phyloP scores from a whole-genome alignment of 495 filamentous ascomycete genomes.

The Aspergillus heteromorphus region DNA sequence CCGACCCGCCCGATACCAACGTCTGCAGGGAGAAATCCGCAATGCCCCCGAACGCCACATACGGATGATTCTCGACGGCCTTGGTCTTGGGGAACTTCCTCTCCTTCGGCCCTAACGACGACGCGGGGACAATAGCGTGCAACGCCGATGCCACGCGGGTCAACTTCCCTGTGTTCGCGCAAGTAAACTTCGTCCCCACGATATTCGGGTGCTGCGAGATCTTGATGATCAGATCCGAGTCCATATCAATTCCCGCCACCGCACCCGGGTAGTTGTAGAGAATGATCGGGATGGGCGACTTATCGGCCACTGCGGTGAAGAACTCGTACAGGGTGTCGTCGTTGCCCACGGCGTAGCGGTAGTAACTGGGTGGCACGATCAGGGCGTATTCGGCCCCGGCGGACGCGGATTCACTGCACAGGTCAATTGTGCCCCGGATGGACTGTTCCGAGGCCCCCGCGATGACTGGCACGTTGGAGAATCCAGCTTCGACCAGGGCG shows the following conservation, averaged over 20 bases:
- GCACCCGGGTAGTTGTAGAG: slow-evolving; percentile 91
- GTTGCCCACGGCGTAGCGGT: slow-evolving; percentile 66
- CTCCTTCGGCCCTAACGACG: slow-evolving; percentile 31
- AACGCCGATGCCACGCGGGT: slow-evolving; percentile 75
- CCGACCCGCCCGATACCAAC: slow-evolving; percentile 69
- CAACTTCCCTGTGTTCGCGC: slow-evolving; percentile 83
- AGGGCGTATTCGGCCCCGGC: slow-evolving; percentile 76
- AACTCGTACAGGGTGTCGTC: slow-evolving; percentile 72
- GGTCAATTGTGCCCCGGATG: slow-evolving; percentile 68
- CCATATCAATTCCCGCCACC: slow-evolving; percentile 88
- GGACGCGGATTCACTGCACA: slow-evolving; percentile 61
- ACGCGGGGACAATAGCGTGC: slow-evolving; percentile 60
- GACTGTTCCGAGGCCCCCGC: slow-evolving; percentile 74
- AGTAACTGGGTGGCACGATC: slow-evolving; percentile 78
- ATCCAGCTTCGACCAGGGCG: slow-evolving; percentile 76
- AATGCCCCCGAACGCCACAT: slow-evolving; percentile 85
- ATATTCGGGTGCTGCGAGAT: slow-evolving; percentile 80
- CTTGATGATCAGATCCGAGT: slow-evolving; percentile 78
- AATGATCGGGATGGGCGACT: slow-evolving; percentile 69
- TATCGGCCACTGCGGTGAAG: slow-evolving; percentile 71
- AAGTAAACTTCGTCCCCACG: slow-evolving; percentile 86
- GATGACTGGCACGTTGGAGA: slow-evolving; percentile 70
- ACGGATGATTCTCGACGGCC: slow-evolving; percentile 47
- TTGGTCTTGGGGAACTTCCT: slow-evolving; percentile 26
- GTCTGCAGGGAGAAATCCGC: slow-evolving; percentile 86